Evolutionary conservation across 2,329 filamentous ascomycete species (phyloP), one percentile per base, ranked within the genome.

Genomic region (Monilinia fructigena): DNA sequence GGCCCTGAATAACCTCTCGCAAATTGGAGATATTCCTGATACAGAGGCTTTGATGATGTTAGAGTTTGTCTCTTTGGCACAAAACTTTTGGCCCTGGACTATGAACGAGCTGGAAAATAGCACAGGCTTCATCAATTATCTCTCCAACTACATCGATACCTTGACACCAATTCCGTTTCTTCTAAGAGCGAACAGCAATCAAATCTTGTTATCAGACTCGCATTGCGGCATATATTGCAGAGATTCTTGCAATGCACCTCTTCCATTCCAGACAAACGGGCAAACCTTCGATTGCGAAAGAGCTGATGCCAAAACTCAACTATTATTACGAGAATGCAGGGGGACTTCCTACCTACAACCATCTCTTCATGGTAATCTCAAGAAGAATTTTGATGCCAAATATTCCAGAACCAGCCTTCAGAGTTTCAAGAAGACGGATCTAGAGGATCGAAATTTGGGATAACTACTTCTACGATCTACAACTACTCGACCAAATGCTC

Each of bases 21-120:
- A 82, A 14, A 86, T 97, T 68, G 82, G 85, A 31, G 80, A 84
- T 1, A 77, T 93, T 28, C 82, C 89, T 11, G 82, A 85, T n/a
- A 80, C 81, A 45, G 86, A 92, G 69, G 86, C 89, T 4, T 80
- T 93, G 28, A 87, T 90, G 0, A 87, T 97, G 72, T 82, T 99
- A 20, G 89, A 94, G 72, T 98, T 98, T 76, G 86, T 97, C 48
- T 88, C 91, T 2, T 87, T 90, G 3, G 91, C 94, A 5, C 93
- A 97, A 75, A 95, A 97, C 76, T 91, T 93, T 75, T 98, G 94
- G 94, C 90, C 93, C 1, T 97, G 94, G 92, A 93, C 92, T 1
- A 93, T 96, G 66, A 89, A 91, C 66, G 88, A 90, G 50, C 80
- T 96, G 47, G 86, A 90, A 68, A 88, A 88, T 67, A 90, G 96